Evolutionary conservation across 176 grass and related monocot species (phyloP).

Genomic region (Zoysia japonica): DNA sequence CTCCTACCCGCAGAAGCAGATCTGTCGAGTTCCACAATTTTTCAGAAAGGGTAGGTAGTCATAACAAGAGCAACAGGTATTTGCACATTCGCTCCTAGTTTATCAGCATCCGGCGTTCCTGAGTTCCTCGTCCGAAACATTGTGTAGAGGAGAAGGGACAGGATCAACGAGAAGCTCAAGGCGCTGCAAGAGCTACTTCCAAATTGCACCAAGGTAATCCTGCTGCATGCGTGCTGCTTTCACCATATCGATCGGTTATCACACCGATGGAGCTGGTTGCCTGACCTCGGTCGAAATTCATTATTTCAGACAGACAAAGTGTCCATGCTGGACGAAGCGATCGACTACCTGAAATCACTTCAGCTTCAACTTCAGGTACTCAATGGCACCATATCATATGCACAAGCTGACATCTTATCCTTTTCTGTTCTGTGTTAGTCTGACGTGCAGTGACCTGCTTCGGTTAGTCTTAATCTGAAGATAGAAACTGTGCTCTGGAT

Average conservation of each 20-base stretch:
- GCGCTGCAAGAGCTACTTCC: constrained; percentile 75
- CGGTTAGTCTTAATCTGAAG: neutral
- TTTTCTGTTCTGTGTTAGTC: neutral
- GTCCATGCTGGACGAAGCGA: constrained; percentile 80
- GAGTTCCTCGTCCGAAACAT: neutral
- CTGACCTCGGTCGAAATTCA: constrained; percentile 11
- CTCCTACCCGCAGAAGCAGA: constrained; percentile 54
- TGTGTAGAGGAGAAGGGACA: constrained; percentile 75
- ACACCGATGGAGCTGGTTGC: neutral
- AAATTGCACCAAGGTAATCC: constrained; percentile 67
- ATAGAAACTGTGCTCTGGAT: neutral
- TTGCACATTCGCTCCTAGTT: neutral
- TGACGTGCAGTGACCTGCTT: neutral
- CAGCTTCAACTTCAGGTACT: constrained; percentile 80
- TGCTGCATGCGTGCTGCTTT: neutral
- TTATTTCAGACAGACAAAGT: constrained; percentile 73
- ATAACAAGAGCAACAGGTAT: neutral
- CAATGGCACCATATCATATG: constrained; percentile 30
- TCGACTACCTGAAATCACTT: constrained; percentile 77
- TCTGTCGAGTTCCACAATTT: constrained; percentile 76
- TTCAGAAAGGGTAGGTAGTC: constrained; percentile 63
- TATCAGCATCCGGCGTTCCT: constrained; percentile 13
- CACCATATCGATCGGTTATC: neutral
- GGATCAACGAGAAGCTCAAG: constrained; percentile 82
- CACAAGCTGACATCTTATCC: neutral